Evolutionary conservation across 2,329 filamentous ascomycete species (phyloP), one percentile per base, ranked within the genome.

Genomic region (Thermothelomyces thermophilus): DNA sequence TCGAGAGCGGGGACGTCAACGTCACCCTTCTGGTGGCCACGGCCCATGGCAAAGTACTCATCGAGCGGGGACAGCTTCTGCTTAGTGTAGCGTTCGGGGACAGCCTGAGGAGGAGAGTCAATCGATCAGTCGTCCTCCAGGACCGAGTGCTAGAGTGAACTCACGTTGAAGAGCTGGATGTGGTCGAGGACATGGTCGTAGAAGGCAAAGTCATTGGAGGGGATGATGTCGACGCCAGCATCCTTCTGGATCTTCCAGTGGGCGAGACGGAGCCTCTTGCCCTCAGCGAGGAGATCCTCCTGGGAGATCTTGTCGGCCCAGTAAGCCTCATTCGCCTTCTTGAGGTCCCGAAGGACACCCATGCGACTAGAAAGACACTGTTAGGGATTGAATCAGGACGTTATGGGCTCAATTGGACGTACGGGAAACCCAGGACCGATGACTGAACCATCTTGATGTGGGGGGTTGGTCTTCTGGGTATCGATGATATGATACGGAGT

Each of bases 171-270:
- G 73, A 95, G 85, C 79, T 96, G 90, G 72, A 96, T 97, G 79
- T 97, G 91, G 75, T 90, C 86, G 58, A 97, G 84, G 66, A 97
- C 87, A 70, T 97, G 91, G 73, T 97, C 91, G 75, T 98, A 98
- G 76, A 90, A 90, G 62, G 93, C 90, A 69, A 98, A 98, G 83
- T 98, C 93, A 73, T 98, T 98, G 86, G 87, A 95, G 71, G 93
- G 93, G 69, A 98, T 96, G 75, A 93, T 79, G 68, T 96, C 88
- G 73, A 97, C 90, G 68, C 93, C 93, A 61, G 93, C 93, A 74
- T 94, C 84, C 81, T 98, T 91, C 80, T 98, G 93, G 75, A 98
- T 95, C 78, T 95, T 90, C 93, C 93, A 98, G 83, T 98, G 93
- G 66, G 86, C 90, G 61, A 90, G 80, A 77, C 93, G 87, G 55